phyloP scores from a whole-genome alignment of 208 protist genomes.

The Porcisia hertigi region DNA sequence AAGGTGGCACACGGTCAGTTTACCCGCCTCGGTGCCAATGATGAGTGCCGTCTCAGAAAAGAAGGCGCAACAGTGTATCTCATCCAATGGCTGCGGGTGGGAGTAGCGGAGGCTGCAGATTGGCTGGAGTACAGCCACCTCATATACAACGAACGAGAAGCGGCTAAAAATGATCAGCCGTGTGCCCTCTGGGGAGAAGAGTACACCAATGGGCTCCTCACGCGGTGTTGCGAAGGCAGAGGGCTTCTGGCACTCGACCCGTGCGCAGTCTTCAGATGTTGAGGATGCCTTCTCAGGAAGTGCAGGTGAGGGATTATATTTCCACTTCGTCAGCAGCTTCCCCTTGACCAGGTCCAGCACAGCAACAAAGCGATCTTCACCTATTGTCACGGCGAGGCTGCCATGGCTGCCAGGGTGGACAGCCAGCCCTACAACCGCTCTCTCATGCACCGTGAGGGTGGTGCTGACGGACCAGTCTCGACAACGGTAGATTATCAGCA shows the following conservation, averaged over 20 bases:
- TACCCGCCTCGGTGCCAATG: slow-evolving; percentile 61
- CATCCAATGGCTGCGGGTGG: slow-evolving; percentile 42
- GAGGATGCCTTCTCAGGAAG: background rate
- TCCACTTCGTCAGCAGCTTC: slow-evolving; percentile 77
- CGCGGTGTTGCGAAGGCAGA: slow-evolving; percentile 12
- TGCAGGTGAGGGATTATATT: slow-evolving; percentile 41
- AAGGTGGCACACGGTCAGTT: slow-evolving; percentile 22
- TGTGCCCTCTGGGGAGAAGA: slow-evolving; percentile 52
- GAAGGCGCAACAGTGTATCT: slow-evolving; percentile 55
- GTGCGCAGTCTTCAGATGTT: slow-evolving; percentile 3
- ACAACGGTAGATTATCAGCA: slow-evolving; percentile 65
- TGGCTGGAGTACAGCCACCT: slow-evolving; percentile 38
- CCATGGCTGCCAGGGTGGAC: slow-evolving; percentile 60
- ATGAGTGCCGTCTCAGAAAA: slow-evolving; percentile 39
- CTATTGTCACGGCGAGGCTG: slow-evolving; percentile 54
- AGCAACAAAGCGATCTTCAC: slow-evolving; percentile 57
- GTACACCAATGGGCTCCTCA: slow-evolving; percentile 48
- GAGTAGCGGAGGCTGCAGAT: slow-evolving; percentile 28
- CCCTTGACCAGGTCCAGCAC: slow-evolving; percentile 64
- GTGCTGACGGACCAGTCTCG: slow-evolving; percentile 57
- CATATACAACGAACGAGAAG: slow-evolving; percentile 62
- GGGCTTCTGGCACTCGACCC: background rate
- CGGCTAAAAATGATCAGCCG: slow-evolving; percentile 45
- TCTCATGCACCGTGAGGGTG: slow-evolving; percentile 61
- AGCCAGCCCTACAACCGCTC: slow-evolving; percentile 40